These are phyloP conservation scores for Arabis alpina DNA, from an alignment of 345 rosid species.

Conservation along the genomic window DNA sequence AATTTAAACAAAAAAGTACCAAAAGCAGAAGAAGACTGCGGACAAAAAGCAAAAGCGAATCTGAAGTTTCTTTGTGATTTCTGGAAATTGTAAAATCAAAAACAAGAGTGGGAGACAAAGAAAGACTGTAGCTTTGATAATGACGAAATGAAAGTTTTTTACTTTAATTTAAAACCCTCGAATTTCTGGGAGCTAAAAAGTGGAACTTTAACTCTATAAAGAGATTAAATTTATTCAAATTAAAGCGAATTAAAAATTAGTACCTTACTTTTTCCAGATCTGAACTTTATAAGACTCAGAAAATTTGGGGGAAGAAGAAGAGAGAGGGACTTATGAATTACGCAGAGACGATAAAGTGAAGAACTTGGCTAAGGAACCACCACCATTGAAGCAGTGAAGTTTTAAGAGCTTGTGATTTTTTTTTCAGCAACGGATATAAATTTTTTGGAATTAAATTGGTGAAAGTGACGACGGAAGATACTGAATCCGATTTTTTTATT, in stretches of 20 bases:
- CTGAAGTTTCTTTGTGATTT: slow-evolving; percentile 41
- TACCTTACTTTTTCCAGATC: slow-evolving; percentile 41
- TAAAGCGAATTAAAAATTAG: slow-evolving; percentile 1
- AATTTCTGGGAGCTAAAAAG: slow-evolving; percentile 33
- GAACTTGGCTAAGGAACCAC: slow-evolving; percentile 11
- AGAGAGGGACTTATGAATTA: slow-evolving; percentile 11
- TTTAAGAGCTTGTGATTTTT: slow-evolving; percentile 19
- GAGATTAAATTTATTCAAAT: not conserved
- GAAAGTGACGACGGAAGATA: slow-evolving; percentile 33
- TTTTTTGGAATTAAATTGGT: slow-evolving; percentile 30
- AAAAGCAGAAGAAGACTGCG: slow-evolving; percentile 11
- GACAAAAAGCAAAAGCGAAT: not conserved
- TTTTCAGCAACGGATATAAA: slow-evolving; percentile 42
- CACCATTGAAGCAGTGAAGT: slow-evolving; percentile 36
- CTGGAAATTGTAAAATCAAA: slow-evolving; percentile 27
- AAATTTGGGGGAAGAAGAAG: not conserved
- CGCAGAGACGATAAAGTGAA: slow-evolving; percentile 26
- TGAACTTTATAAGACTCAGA: slow-evolving; percentile 30
- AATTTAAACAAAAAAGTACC: slow-evolving; percentile 44
- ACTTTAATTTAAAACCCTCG: slow-evolving; percentile 42
- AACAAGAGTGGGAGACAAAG: slow-evolving; percentile 36
- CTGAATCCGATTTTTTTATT: slow-evolving; percentile 31
- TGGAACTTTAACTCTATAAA: slow-evolving; percentile 32
- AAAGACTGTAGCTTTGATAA: slow-evolving; percentile 34
- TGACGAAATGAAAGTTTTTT: slow-evolving; percentile 36